Conservation (phyloP, 805 yeast species). For the Wickerhamiella alocasiicola region DNA sequence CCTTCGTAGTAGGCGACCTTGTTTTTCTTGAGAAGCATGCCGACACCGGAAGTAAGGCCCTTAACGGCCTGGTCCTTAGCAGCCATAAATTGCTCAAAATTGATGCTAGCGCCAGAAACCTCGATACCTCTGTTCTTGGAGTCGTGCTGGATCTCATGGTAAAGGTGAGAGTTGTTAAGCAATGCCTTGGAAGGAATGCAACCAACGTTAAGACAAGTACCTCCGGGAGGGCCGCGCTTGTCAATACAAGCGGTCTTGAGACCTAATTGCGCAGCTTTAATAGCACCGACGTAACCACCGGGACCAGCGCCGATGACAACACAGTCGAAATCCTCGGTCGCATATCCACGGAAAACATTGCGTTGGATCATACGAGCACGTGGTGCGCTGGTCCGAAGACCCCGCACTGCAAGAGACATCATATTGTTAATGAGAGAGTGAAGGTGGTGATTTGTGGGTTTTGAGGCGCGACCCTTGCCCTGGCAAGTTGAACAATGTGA, state of each 20-base stretch:
- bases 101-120: slow-evolving; percentile 56
- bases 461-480: too few relatives aligned
- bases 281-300: slow-evolving; percentile 98
- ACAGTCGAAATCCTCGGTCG: slow-evolving; percentile 58
- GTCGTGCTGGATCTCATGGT: slow-evolving; percentile 79
- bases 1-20: slow-evolving; percentile 93
- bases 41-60: slow-evolving; percentile 88
- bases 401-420: too few relatives aligned
- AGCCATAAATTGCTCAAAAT: slow-evolving; percentile 69
- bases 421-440: too few relatives aligned
- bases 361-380: too few relatives aligned
- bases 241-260: slow-evolving; percentile 92
- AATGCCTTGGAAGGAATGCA: slow-evolving; percentile 97
- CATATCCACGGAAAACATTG: slow-evolving; percentile 6
- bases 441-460: too few relatives aligned
- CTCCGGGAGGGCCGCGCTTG: slow-evolving; percentile 92
- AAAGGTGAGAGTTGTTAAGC: slow-evolving; percentile 85
- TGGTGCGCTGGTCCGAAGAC: too few relatives aligned
- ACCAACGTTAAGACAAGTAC: slow-evolving; percentile 97
- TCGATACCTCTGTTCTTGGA: slow-evolving; percentile 83
- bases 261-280: slow-evolving; percentile 95
- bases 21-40: slow-evolving; percentile 88
- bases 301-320: slow-evolving; percentile 99
- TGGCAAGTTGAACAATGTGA: too few relatives aligned
- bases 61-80: slow-evolving; percentile 88